phyloP scores from a whole-genome alignment of 192 early-diverging fungal species.

The Rhizophagus clarus region DNA sequence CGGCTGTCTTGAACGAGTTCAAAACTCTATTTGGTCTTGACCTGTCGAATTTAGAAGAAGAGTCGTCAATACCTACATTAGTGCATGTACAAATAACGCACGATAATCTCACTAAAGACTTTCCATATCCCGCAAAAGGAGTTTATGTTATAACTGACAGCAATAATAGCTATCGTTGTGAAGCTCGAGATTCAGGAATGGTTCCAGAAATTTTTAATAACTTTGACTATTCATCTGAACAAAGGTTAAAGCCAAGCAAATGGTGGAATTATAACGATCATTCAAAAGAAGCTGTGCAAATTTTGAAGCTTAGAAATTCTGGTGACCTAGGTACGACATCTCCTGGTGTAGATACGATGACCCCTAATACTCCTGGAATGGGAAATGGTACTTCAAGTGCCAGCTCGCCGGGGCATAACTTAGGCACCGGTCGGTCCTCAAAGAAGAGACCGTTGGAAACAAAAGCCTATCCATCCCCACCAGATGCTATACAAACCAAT shows the following conservation, averaged over 20 bases:
- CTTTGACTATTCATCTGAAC: neutral
- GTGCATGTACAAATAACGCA: neutral
- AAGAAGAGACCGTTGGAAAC: neutral
- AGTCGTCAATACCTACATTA: neutral
- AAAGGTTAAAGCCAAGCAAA: neutral
- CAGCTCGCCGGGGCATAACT: constrained; percentile 1
- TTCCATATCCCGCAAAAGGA: constrained; percentile 21
- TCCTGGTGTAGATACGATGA: constrained; percentile 6
- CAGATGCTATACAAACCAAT: neutral
- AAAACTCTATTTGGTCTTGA: neutral
- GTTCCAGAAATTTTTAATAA: neutral
- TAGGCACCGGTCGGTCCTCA: neutral
- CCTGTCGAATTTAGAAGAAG: neutral
- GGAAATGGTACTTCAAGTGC: neutral
- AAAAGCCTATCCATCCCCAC: constrained; percentile 22
- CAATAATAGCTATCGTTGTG: constrained; percentile 19
- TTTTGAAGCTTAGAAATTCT: neutral
- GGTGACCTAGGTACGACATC: neutral
- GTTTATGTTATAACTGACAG: constrained; percentile 2
- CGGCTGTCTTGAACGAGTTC: constrained; percentile 9
- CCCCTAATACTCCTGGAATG: constrained; percentile 23
- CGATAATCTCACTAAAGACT: neutral
- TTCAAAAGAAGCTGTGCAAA: neutral
- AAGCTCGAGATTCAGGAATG: neutral
- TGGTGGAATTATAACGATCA: constrained; percentile 9